A percentile compares a stretch with the other conserved stretches of the same genome.
phyloP scores from a whole-genome alignment of 352 stramenopile genomes.

The Phytophthora boehmeriae region DNA sequence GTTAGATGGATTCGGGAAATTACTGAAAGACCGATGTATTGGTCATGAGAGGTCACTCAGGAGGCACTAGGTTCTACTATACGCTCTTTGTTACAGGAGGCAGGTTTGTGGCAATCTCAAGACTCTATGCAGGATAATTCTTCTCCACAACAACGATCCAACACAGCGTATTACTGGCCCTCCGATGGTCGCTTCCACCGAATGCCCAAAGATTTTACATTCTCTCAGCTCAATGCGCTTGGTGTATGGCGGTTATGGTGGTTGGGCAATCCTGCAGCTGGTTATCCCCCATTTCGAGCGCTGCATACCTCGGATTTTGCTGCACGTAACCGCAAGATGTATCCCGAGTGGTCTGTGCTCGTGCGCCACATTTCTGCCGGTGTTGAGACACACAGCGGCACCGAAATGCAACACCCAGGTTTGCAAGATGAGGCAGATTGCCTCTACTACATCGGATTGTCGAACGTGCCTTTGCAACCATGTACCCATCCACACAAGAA shows the following conservation, averaged over 20 bases:
- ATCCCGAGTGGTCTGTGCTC: too few species aligned
- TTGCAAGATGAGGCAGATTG: neutral
- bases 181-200: constrained; percentile 1
- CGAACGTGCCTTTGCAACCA: neutral
- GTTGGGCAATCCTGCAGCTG: neutral
- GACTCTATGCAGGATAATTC: neutral
- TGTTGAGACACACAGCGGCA: too few species aligned
- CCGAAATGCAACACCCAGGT: neutral
- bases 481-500: neutral
- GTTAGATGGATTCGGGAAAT: neutral
- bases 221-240: neutral
- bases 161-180: neutral
- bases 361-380: too few species aligned
- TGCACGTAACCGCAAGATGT: too few species aligned
- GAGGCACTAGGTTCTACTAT: neutral
- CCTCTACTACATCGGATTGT: neutral
- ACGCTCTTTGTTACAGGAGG: neutral
- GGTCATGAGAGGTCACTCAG: neutral
- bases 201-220: neutral
- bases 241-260: neutral
- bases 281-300: too few species aligned
- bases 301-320: too few species aligned
- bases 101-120: neutral
- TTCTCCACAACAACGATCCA: neutral
- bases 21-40: neutral